Conservation (phyloP, 495 filamentous ascomycete species). For the Annulohypoxylon nitens region DNA sequence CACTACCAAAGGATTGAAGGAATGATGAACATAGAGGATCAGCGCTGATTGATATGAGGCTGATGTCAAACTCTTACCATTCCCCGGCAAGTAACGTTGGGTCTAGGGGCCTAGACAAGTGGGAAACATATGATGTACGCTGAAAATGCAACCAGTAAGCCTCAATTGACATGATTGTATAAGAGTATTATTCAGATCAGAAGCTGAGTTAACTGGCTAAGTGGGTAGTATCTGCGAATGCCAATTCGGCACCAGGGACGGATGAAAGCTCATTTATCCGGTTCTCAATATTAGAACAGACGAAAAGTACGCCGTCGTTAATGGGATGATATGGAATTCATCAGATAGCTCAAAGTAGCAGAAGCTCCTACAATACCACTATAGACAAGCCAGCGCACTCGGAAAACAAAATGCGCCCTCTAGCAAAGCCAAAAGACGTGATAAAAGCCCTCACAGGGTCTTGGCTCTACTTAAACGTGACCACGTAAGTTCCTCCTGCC, state of each 20-base stretch:
- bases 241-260: conserved; percentile 8
- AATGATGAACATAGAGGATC: background rate
- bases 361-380: no score
- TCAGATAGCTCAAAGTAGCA: no score
- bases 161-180: conserved; percentile 15
- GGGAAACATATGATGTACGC: conserved; percentile 6
- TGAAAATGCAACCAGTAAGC: conserved; percentile 1
- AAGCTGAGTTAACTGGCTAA: conserved; percentile 21
- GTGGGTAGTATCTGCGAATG: background rate
- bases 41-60: background rate
- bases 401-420: conserved; percentile 13
- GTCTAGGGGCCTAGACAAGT: background rate
- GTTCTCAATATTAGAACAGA: conserved; percentile 8
- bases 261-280: conserved; percentile 38
- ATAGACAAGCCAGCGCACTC: no score
- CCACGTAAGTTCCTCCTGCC: conserved; percentile 22
- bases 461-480: conserved; percentile 43
- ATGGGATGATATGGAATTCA: conserved; percentile 16
- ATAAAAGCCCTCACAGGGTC: conserved; percentile 41
- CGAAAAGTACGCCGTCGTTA: conserved; percentile 2
- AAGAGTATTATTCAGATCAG: conserved; percentile 4
- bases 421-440: conserved; percentile 37
- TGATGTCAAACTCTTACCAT: background rate
- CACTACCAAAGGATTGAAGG: background rate
- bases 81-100: background rate